Evolutionary conservation across 768 basidiomycete genomes (phyloP), one percentile per base, ranked within the genome.

Genomic region (Lactarius sp.): DNA sequence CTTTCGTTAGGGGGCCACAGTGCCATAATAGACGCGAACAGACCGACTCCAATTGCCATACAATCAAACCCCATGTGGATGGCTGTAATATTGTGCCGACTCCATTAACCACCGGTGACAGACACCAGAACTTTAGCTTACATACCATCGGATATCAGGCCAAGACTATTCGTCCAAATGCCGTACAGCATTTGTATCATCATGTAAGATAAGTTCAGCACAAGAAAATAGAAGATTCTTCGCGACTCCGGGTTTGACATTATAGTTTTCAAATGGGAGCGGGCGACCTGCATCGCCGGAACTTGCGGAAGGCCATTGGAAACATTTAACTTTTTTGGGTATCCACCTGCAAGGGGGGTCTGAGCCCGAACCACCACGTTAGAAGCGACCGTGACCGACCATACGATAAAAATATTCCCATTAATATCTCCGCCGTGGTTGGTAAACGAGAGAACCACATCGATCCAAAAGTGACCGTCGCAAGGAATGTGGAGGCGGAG

Each of bases 61-160:
- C 97, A 98, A 76, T 99, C 97, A 69, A 99, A 99, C 12, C 94
- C 92, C 97, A 98, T 99, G 72, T 99, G 97, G 42, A 99, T 98
- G 22, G 97, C 96, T 98, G 68, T 20, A 14, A 14, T 16, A 13
- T 20, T 4, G 8, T 4, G 14, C 42, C 7, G 54, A n/a, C 54
- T 42, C 50, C 36, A 18, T 31, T 33, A 18, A 33, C 33, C 37
- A 36, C 33, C 1, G 31, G 16, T 37, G n/a, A 18, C 27, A 49
- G n/a, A 18, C 33, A 49, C 13, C 27, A 22, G 18, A 22, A 31
- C 42, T 39, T 22, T 46, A n/a, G 12, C 10, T 49, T 33, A 42
- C 60, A 13, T 67, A 96, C 96, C 95, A 72, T 99, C 97, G 10
- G 94, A 97, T 61, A 99, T 98, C 41, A 99, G 77, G 6, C 97